Percentiles rank a stretch among this genome's conserved stretches.
These are phyloP conservation scores for Paramarasmius palmivorus DNA, from an alignment of 1,284 basidiomycete species.

Conservation along the genomic window DNA sequence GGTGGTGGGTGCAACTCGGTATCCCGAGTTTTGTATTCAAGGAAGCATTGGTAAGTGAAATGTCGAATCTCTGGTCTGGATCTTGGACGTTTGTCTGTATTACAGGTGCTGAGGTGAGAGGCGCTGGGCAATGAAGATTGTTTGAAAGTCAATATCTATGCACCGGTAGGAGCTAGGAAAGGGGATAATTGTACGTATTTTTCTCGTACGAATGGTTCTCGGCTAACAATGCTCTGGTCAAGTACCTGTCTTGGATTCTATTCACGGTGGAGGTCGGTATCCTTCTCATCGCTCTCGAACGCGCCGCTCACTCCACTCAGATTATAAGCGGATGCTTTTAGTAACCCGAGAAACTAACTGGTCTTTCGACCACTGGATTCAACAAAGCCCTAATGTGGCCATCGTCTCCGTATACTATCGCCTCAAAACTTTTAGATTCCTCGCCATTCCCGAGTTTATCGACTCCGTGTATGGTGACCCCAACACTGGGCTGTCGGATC, in stretches of 20 bases:
- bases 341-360: conserved; percentile 57
- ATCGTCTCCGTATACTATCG: conserved; percentile 58
- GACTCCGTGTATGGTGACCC: conserved; percentile 43
- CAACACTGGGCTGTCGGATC: conserved; percentile 64
- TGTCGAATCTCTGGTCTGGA: too few relatives aligned
- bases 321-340: conserved; percentile 52
- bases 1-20: conserved; percentile 46
- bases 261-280: conserved; percentile 58
- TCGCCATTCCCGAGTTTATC: conserved; percentile 41
- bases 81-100: background rate
- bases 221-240: too few relatives aligned
- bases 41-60: conserved; percentile 45
- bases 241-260: conserved; percentile 54
- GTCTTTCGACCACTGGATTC: conserved; percentile 54
- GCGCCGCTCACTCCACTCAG: conserved; percentile 31
- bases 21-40: conserved; percentile 61
- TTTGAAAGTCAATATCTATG: conserved; percentile 54
- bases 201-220: too few relatives aligned
- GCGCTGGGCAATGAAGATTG: conserved; percentile 64
- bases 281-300: background rate
- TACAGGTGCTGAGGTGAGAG: conserved; percentile 50
- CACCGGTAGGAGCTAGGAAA: conserved; percentile 41
- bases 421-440: conserved; percentile 53
- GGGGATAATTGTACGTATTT: conserved; percentile 38
- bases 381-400: conserved; percentile 48